Evolutionary conservation across 1,284 basidiomycete species (phyloP).

Genomic region (Entoloma clypeatum): DNA sequence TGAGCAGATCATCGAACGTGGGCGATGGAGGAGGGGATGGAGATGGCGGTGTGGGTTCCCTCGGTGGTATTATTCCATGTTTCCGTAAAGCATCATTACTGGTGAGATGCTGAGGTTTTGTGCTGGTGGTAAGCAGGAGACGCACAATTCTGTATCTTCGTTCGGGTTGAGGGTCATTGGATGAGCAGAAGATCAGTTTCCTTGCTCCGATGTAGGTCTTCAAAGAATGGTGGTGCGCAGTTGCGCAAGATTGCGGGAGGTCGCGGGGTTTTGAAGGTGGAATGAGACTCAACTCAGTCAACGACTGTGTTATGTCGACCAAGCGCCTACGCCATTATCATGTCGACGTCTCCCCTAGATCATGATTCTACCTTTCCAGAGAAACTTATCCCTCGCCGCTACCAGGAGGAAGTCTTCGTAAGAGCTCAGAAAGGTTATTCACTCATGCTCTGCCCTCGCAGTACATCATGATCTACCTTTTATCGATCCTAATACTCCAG

Average conservation of each 20-base stretch:
- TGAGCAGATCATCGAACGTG: slow-evolving; percentile 61
- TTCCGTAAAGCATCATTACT: slow-evolving; percentile 93
- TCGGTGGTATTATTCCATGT: slow-evolving; percentile 85
- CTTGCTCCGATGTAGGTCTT: no score
- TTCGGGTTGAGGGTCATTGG: slow-evolving; percentile 70
- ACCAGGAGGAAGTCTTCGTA: slow-evolving; percentile 68
- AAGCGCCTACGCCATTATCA: slow-evolving; percentile 2
- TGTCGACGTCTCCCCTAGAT: slow-evolving; percentile 1
- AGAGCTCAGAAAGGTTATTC: slow-evolving; percentile 53
- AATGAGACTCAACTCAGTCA: no score
- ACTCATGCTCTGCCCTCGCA: no score
- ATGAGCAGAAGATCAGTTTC: not conserved
- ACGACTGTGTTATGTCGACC: no score
- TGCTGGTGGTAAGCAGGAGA: slow-evolving; percentile 8
- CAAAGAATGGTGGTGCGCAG: not conserved
- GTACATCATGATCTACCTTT: no score
- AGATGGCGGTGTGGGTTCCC: slow-evolving; percentile 60
- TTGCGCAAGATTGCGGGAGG: not conserved
- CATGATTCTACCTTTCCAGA: slow-evolving; percentile 13
- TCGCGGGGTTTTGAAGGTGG: no score
- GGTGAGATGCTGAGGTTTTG: slow-evolving; percentile 8
- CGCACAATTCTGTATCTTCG: slow-evolving; percentile 93
- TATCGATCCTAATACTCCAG: slow-evolving; percentile 17
- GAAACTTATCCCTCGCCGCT: slow-evolving; percentile 34
- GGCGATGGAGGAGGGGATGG: slow-evolving; percentile 72